phyloP scores from a whole-genome alignment of 305 asterid species.

The Ajuga reptans region DNA sequence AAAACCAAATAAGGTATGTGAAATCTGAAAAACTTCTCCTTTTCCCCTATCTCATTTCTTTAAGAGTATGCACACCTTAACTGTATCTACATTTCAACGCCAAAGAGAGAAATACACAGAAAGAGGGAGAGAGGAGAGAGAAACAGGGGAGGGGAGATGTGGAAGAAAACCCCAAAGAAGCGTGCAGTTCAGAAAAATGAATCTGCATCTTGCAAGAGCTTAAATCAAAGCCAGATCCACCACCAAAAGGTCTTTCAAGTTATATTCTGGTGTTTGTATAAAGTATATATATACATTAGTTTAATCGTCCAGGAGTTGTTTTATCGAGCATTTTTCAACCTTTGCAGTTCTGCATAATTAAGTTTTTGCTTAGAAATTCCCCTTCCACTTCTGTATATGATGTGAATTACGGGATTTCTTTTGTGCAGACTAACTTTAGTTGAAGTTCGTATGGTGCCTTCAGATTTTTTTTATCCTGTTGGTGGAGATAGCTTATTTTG shows the following conservation, averaged over 20 bases:
- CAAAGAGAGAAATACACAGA: background rate
- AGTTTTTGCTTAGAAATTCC: background rate
- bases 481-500: slow-evolving; percentile 3
- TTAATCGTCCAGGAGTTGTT: background rate
- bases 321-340: background rate
- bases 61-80: background rate
- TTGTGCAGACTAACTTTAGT: background rate
- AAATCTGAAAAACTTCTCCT: background rate
- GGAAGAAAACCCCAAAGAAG: slow-evolving; percentile 8
- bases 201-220: slow-evolving; percentile 6
- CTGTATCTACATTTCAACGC: background rate
- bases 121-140: background rate
- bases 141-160: background rate
- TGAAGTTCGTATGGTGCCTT: background rate
- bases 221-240: slow-evolving; percentile 11
- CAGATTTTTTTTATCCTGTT: background rate
- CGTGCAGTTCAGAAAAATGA: background rate
- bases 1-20: background rate
- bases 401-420: background rate
- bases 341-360: background rate
- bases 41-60: background rate
- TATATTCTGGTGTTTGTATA: background rate
- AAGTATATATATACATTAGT: background rate
- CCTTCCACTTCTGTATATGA: background rate
- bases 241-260: slow-evolving; percentile 18